phyloP scores from a whole-genome alignment of 2,329 filamentous ascomycete species.

The Aspergillus proliferans region DNA sequence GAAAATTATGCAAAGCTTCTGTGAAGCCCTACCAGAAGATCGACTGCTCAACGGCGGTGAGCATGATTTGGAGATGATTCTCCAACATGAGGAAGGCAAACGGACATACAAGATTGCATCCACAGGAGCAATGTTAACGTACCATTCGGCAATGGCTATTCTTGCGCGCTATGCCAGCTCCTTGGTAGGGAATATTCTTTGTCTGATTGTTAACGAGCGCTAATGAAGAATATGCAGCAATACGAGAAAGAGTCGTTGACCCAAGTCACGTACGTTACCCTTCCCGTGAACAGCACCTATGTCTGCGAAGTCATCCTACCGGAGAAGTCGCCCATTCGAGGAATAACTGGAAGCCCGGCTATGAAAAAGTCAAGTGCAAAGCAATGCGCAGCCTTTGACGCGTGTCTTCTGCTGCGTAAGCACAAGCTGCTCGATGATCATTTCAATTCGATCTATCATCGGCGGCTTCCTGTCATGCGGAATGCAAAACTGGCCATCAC shows the following conservation, averaged over 20 bases:
- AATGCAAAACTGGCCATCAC: slow-evolving; percentile 81
- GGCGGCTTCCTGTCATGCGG: slow-evolving; percentile 70
- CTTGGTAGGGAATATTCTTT: slow-evolving; percentile 39
- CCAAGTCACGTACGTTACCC: slow-evolving; percentile 57
- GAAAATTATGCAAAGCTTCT: slow-evolving; percentile 65
- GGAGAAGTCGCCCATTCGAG: slow-evolving; percentile 63
- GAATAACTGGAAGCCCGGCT: slow-evolving; percentile 57
- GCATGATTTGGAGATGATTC: slow-evolving; percentile 50
- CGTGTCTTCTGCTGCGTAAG: slow-evolving; percentile 64
- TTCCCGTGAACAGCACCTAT: slow-evolving; percentile 53
- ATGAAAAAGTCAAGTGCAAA: slow-evolving; percentile 72
- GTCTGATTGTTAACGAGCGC: background rate
- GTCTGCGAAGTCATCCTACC: slow-evolving; percentile 76
- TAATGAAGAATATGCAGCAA: slow-evolving; percentile 25
- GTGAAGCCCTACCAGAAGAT: slow-evolving; percentile 66
- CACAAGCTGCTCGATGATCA: slow-evolving; percentile 64
- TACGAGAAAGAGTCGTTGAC: slow-evolving; percentile 43
- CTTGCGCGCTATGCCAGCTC: slow-evolving; percentile 69
- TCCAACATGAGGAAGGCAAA: slow-evolving; percentile 48
- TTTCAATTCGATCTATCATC: slow-evolving; percentile 66
- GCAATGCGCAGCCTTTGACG: slow-evolving; percentile 80
- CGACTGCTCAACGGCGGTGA: slow-evolving; percentile 60
- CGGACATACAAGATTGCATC: slow-evolving; percentile 55
- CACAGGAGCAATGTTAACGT: slow-evolving; percentile 74
- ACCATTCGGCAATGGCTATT: slow-evolving; percentile 63